Conservation (phyloP, 2,329 filamentous ascomycete genomes). For the Botrytis sinoallii region DNA sequence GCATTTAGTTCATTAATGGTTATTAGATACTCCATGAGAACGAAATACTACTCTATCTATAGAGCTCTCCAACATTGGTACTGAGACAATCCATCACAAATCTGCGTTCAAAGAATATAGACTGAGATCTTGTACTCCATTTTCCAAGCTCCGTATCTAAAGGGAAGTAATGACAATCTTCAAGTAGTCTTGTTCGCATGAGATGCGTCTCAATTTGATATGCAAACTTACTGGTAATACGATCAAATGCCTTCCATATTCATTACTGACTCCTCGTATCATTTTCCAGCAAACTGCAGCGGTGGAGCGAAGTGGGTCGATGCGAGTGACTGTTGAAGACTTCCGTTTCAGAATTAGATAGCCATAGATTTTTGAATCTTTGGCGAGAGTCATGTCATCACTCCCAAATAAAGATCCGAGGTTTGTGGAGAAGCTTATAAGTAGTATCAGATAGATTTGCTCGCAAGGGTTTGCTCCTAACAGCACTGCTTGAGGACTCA, state of each 20-base stretch:
- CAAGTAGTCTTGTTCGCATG: too few relatives aligned
- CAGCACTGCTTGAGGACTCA: too few relatives aligned
- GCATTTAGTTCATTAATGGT: too few relatives aligned
- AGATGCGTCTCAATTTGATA: not conserved
- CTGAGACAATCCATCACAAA: not conserved
- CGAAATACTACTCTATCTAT: not conserved
- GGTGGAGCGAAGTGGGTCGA: not conserved
- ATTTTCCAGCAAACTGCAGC: not conserved
- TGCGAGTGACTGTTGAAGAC: not conserved
- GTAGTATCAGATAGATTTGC: not conserved
- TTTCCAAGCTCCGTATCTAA: too few relatives aligned
- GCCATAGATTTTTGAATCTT: not conserved
- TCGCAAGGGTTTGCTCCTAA: not conserved
- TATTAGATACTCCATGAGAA: not conserved
- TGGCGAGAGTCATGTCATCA: fast-evolving
- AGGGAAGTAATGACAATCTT: not conserved
- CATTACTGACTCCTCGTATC: not conserved
- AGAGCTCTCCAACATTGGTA: not conserved
- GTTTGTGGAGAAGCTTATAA: not conserved
- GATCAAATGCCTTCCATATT: not conserved
- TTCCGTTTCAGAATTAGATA: not conserved
- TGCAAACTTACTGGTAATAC: not conserved
- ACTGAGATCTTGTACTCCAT: not conserved
- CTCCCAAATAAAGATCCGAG: too few relatives aligned
- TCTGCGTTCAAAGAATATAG: not conserved